Base-by-base conservation (phyloP, 345 rosid genomes). In the Eucalyptus regnans region DNA sequence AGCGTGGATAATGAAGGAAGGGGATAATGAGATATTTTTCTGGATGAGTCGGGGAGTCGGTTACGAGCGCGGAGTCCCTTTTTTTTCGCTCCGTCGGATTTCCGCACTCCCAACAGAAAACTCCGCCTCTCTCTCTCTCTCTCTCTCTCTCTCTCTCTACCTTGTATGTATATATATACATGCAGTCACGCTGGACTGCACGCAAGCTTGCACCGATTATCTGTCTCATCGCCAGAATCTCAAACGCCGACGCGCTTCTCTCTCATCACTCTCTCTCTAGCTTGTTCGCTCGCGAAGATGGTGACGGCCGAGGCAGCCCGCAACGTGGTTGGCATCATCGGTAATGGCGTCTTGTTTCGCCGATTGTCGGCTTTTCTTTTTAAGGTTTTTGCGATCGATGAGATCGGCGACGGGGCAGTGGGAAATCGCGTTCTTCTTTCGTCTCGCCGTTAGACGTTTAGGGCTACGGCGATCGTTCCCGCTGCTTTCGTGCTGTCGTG, bases 321-420 rank as follows among this genome's bases (percentile, higher is more conserved):
- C 56, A 64, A 87, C 27, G 22, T 51, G 54, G 56, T 90, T 49
- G 91, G 91, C 52, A 90, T 90, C 25, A 83, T 90, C 56, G 91
- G 91, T 87, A 88, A 71, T 41, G 27, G 68, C 41, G 22, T 23
- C 23, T 46, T 31, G 17, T 64, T 27, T 22, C 8, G n/a, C 27
- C 33, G 3, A 22, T 12, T 14, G 33, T 17, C 31, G 56, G 23
- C 58, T 46, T 4, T 44, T 16, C 18, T 4, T 44, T 13, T 85
- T 85, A 7, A 13, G 54, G 20, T 85, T 29, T 29, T 85, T 25
- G 15, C 17, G 33, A 7, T 29, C 9, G 71, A 7, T 13, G 71
- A 62, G 71, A n/a, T 29, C 33, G 68, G 33, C 1, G 52, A 50
- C 58, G 5, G 25, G 68, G n/a, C 71, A 15, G 71, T 62, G 71